phyloP scores from a whole-genome alignment of 2,329 filamentous ascomycete genomes.

The Talaromyces sp. region DNA sequence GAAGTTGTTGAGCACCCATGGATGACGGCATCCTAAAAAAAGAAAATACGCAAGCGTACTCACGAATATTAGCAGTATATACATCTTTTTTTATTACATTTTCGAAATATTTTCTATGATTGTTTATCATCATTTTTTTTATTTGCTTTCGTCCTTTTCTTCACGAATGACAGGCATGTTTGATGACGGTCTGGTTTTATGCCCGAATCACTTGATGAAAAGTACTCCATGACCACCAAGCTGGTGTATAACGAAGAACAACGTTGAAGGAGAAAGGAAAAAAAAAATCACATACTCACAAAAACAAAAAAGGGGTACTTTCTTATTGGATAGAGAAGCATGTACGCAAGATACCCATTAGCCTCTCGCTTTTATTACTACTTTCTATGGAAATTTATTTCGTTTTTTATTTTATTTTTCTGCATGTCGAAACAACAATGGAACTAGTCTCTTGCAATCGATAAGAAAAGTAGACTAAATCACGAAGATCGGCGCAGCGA shows the following conservation, averaged over 20 bases:
- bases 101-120: not conserved
- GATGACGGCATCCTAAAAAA: conserved; percentile 39
- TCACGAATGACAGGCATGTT: not conserved
- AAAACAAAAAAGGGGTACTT: not conserved
- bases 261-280: not conserved
- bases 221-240: not conserved
- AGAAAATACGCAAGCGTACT: not conserved
- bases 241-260: not conserved
- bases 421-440: not conserved
- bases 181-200: not conserved
- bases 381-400: not conserved
- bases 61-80: not conserved
- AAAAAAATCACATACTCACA: not conserved
- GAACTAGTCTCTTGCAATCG: not conserved
- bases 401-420: not conserved
- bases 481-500: not conserved
- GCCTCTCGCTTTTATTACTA: conserved; percentile 1
- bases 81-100: not conserved
- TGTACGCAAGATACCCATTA: conserved; percentile 15
- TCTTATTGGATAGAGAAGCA: conserved; percentile 13
- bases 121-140: not conserved
- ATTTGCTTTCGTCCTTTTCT: not conserved
- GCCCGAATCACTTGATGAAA: not conserved
- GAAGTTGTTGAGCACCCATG: conserved; percentile 88
- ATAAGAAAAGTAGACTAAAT: not conserved